Conservation (phyloP, 2,329 filamentous ascomycete genomes). For the Alternaria triticimaculans region DNA sequence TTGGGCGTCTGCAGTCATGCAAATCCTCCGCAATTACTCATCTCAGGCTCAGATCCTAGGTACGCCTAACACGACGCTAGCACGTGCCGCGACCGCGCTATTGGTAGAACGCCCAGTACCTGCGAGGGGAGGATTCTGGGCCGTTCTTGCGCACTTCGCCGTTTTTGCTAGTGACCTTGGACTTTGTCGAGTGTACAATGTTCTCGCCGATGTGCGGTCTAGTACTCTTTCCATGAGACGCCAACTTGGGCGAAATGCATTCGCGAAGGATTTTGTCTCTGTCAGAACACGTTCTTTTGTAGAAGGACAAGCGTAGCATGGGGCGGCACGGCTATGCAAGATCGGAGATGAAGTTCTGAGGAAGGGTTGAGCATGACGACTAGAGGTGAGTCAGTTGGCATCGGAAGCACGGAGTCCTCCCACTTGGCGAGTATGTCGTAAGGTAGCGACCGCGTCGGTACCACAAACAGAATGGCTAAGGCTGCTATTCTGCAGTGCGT, state of each 20-base stretch:
- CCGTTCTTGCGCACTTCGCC: constrained; percentile 1
- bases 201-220: background rate
- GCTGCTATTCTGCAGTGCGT: background rate
- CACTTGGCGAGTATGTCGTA: background rate
- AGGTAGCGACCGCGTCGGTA: background rate
- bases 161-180: background rate
- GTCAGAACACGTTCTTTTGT: background rate
- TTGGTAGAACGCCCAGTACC: constrained; percentile 1
- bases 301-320: background rate
- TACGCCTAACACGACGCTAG: constrained; percentile 2
- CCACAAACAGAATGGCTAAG: background rate
- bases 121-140: constrained; percentile 3
- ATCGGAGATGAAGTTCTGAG: constrained; percentile 1
- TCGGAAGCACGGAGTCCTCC: background rate
- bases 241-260: background rate
- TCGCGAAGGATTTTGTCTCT: background rate
- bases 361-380: background rate
- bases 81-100: constrained; percentile 4
- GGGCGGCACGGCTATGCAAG: background rate
- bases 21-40: constrained; percentile 13
- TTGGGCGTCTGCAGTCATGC: background rate
- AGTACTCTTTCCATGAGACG: background rate
- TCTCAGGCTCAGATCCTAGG: constrained; percentile 4
- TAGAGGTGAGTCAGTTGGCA: background rate
- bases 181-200: background rate